Evolutionary conservation across 768 basidiomycete species (phyloP), one percentile per base, ranked within the genome.

Genomic region (Pholiota conissans): DNA sequence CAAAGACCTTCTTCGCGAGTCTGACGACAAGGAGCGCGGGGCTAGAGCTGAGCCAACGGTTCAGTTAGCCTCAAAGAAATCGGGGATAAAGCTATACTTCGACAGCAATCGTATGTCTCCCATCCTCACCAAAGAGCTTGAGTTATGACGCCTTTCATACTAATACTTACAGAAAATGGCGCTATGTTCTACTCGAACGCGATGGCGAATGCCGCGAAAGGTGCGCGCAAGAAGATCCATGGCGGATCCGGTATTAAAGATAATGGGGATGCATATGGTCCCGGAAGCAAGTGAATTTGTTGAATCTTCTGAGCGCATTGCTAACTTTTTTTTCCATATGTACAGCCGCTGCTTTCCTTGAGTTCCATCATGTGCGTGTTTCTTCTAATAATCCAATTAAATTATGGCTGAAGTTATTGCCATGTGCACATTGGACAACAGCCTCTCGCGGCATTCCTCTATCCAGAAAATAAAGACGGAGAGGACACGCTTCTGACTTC

Each of bases 151-250:
- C 32, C 39, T 58, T 11, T 22, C 20, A 14, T 26, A 45, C 22
- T 16, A 54, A n/a, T n/a, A 18, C 32, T 45, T 49, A 14, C 59
- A 91, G 90, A 92, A 69, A 81, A 79, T 8, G 89, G 89, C 11
- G 79, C 89, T 34, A 90, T 90, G 81, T 85, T 90, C 63, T 91
- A 91, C 67, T 80, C 87, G 2, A 84, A 86, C 65, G 83, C 80
- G 49, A 71, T 81, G 53, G 73, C 84, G 13, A 71, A 78, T 48
- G 69, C 75, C 16, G 67, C 71, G 16, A 78, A 75, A 14, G 84
- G 81, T 14, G 81, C 84, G 29, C 78, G 86, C 45, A 90, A 91
- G 77, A 83, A 80, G 69, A 86, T 89, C 32, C 90, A 92, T 63
- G 89, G 89, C 16, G 89, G 89, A 2, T 83, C 82, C n/a, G 88